Conservation (phyloP, 768 basidiomycete genomes). For the Lactarius indigo region DNA sequence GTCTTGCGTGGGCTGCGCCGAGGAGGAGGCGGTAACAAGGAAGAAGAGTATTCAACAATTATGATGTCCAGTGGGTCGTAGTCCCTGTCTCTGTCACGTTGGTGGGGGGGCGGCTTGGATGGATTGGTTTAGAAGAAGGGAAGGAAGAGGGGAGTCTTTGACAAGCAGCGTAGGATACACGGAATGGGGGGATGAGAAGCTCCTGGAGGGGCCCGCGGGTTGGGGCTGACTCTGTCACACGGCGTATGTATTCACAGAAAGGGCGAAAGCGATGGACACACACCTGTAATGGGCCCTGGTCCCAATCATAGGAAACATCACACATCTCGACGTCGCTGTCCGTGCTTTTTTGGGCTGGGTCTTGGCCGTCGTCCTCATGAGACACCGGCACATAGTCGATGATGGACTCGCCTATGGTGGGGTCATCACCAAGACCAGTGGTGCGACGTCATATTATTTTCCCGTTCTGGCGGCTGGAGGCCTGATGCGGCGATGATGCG, state of each 20-base stretch:
- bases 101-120: not conserved
- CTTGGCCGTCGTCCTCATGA: not conserved
- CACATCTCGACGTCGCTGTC: not conserved
- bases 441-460: too few relatives aligned
- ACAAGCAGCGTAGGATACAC: not conserved
- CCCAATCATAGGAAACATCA: too few relatives aligned
- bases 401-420: too few relatives aligned
- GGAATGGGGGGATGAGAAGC: not conserved
- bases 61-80: conserved; percentile 3
- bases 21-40: not conserved
- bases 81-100: not conserved
- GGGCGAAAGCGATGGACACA: not conserved
- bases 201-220: not conserved
- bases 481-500: not conserved
- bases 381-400: too few relatives aligned
- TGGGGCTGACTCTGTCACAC: not conserved
- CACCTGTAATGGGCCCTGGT: not conserved
- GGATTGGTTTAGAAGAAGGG: not conserved
- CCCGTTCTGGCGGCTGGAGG: too few relatives aligned
- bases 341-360: too few relatives aligned
- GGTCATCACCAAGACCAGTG: not conserved
- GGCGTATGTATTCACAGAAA: conserved; percentile 1
- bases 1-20: not conserved
- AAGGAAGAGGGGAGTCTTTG: conserved; percentile 11
- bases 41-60: not conserved